Base-by-base conservation (phyloP, 2,329 filamentous ascomycete genomes). In the Dactylellina cionopaga region DNA sequence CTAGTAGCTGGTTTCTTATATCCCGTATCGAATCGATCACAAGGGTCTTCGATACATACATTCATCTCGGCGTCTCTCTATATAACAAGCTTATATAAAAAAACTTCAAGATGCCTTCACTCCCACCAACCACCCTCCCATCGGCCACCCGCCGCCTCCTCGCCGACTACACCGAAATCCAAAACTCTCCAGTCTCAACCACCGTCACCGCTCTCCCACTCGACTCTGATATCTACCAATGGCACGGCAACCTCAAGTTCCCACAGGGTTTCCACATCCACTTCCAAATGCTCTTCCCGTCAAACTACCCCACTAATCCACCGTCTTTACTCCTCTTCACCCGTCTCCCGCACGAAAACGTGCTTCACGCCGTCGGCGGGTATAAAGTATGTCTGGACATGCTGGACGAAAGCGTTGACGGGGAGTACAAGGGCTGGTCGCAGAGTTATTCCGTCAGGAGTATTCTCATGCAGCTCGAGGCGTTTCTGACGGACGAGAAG, bases 321-420 rank as follows among this genome's bases (percentile, higher is more conserved):
- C 71, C 71, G 1, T 71, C 71, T 10, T 27, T 74, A 3, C 46
- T 74, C 5, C 64, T 74, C 22, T 46, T 44, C 44, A 74, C 71
- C 41, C 63, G 54, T 44, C 64, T 74, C 5, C 71, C 71, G 1
- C 71, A 74, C 24, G 63, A 68, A 25, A 74, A 74, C 31, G 59
- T 74, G 7, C 52, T 69, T 6, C 29, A 22, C 2, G 71, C 71
- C 11, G 58, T 70, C 15, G 71, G 58, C 9, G 71, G 71, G 9
- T 74, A 65, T n/a, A 74, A 74, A 51, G 56, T 74, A 10, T 74
- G 71, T 24, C 39, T 74, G 6, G 71, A 74, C 52, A 74, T 74
- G 71, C 43, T 74, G 24, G 71, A 74, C 31, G 55, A 68, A 11
- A 56, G 43, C 22, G 31, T 66, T 4, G 68, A 73, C 9, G 39